Conservation (phyloP, 2,329 filamentous ascomycete species). For the Paracamarosporium sp. region DNA sequence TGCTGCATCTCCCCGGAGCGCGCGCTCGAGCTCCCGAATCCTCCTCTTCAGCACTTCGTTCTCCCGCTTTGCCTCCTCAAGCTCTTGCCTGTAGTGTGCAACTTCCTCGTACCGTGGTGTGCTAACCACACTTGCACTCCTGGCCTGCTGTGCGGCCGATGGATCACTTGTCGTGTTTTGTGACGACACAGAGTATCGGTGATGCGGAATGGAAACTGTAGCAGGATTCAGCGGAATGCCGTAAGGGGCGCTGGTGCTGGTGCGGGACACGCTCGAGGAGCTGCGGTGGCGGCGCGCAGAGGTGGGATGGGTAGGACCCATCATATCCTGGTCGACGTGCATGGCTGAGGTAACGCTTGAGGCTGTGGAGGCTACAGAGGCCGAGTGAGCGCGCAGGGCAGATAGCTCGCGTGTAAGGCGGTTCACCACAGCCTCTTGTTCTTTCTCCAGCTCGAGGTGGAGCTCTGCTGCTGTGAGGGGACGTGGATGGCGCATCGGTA, state of each 20-base stretch:
- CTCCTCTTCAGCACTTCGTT: conserved; percentile 56
- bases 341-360: conserved; percentile 62
- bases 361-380: conserved; percentile 66
- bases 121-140: conserved; percentile 43
- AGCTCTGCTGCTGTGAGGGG: conserved; percentile 89
- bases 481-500: conserved; percentile 81
- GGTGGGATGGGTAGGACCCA: conserved; percentile 59
- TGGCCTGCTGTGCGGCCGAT: conserved; percentile 26
- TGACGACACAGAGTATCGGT: conserved; percentile 41
- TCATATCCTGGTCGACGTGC: conserved; percentile 51
- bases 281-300: conserved; percentile 64
- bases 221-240: conserved; percentile 27
- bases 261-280: conserved; percentile 59
- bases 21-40: conserved; percentile 55
- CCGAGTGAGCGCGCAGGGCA: conserved; percentile 74
- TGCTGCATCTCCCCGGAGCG: conserved; percentile 34
- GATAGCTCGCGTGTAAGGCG: conserved; percentile 88
- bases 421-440: conserved; percentile 95
- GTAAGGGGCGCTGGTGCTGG: conserved; percentile 20
- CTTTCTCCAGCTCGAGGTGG: conserved; percentile 88
- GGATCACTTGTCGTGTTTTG: conserved; percentile 34
- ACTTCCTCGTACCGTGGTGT: conserved; percentile 52
- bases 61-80: conserved; percentile 58
- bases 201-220: conserved; percentile 33
- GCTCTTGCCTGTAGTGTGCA: conserved; percentile 51